A percentile compares a stretch with the other conserved stretches of the same genome.
Evolutionary conservation across 805 yeast species (phyloP).

Genomic region (Metschnikowia borealis): DNA sequence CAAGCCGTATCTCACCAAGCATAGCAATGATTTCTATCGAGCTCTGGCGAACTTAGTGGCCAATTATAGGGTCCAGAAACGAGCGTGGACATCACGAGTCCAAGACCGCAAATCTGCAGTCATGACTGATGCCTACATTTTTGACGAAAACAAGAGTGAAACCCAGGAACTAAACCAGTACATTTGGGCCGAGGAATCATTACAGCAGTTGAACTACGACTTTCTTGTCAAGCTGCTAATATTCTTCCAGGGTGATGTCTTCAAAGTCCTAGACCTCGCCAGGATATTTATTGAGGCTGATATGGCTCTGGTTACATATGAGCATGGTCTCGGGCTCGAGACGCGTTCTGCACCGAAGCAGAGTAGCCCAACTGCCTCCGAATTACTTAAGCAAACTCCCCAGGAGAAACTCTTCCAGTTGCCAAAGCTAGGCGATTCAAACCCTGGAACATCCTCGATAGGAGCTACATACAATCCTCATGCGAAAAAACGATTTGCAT

Average conservation of each 20-base stretch:
- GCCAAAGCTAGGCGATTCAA: neutral
- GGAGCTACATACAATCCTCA: neutral
- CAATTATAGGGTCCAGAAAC: slow-evolving; percentile 9
- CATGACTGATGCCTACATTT: slow-evolving; percentile 6
- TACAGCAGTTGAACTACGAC: slow-evolving; percentile 32
- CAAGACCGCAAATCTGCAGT: slow-evolving; percentile 5
- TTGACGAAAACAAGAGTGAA: slow-evolving; percentile 21
- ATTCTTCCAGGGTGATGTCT: slow-evolving; percentile 44
- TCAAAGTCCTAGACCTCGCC: slow-evolving; percentile 35
- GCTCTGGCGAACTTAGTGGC: slow-evolving; percentile 36
- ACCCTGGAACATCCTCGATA: neutral
- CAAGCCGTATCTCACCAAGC: slow-evolving; percentile 21
- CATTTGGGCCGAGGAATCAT: slow-evolving; percentile 22
- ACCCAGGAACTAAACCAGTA: slow-evolving; percentile 8
- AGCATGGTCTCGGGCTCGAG: slow-evolving; percentile 6
- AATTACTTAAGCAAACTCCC: neutral
- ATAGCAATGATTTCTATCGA: slow-evolving; percentile 23
- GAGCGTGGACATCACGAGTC: slow-evolving; percentile 10
- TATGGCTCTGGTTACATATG: slow-evolving; percentile 25
- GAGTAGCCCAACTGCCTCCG: neutral
- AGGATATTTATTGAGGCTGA: slow-evolving; percentile 27
- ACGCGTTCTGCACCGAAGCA: neutral
- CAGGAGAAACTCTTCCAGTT: neutral
- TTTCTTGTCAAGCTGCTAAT: slow-evolving; percentile 38
- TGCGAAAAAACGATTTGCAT: neutral